phyloP scores from a whole-genome alignment of 257 asterid genomes.

The Solanum acaule region DNA sequence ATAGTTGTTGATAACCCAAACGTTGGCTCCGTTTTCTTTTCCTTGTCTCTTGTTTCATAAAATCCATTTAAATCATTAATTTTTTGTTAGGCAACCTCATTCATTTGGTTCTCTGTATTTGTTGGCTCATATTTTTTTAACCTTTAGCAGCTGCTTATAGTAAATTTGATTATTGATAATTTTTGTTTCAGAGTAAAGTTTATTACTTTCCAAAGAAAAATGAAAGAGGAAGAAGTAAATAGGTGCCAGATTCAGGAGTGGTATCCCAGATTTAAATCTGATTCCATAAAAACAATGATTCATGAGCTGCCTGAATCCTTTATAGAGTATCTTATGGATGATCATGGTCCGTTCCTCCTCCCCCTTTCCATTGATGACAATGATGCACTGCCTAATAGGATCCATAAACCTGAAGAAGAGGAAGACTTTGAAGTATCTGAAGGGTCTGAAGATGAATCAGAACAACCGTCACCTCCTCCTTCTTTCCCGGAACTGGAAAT shows the following conservation, averaged over 20 bases:
- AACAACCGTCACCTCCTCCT: slow-evolving; percentile 43
- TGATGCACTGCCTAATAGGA: slow-evolving; percentile 77
- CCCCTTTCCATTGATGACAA: slow-evolving; percentile 51
- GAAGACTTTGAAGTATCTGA: slow-evolving; percentile 47
- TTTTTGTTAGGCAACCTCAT: background rate
- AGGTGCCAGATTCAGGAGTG: slow-evolving; percentile 92
- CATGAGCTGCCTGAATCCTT: slow-evolving; percentile 75
- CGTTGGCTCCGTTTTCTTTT: background rate
- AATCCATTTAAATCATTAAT: background rate
- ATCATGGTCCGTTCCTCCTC: slow-evolving; percentile 70
- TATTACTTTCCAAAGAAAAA: background rate
- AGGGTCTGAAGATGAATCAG: slow-evolving; percentile 73
- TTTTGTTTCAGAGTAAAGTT: background rate
- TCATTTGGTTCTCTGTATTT: background rate
- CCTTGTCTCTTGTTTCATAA: background rate
- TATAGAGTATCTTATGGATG: slow-evolving; percentile 50
- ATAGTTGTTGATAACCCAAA: background rate
- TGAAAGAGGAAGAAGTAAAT: slow-evolving; percentile 68
- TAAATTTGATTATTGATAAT: background rate
- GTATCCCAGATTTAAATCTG: slow-evolving; percentile 68
- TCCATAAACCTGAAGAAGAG: slow-evolving; percentile 64
- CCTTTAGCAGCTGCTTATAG: background rate
- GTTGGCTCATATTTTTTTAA: background rate
- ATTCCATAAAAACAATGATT: slow-evolving; percentile 53
- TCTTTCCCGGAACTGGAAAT: slow-evolving; percentile 71